Base-by-base conservation (phyloP, 345 rosid genomes). In the Eutrema japonicum region DNA sequence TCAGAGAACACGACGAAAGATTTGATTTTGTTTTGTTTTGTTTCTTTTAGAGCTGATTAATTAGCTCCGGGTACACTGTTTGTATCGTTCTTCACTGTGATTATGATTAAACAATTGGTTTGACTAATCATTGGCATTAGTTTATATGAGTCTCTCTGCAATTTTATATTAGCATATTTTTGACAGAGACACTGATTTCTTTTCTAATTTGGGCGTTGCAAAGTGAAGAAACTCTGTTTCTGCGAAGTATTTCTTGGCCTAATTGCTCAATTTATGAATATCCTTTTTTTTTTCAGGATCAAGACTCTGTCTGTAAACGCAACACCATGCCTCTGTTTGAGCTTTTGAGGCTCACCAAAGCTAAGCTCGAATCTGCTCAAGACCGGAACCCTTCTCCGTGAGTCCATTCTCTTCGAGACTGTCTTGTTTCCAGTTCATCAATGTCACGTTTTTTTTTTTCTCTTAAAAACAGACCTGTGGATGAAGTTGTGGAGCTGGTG, bases 271-370 rank as follows among this genome's bases (percentile, higher is more conserved):
- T 69, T 74, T 75, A 67, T 72, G 78, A 67, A 45, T 66, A 70
- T 67, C 8, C 1, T 53, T 45, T 70, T 53, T 16, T 55, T 64
- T 46, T 37, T 51, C 67, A 46, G 82, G 80, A 57, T 60, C 56
- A 65, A 58, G 32, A 33, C 30, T 12, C 11, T 38, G 52, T 46
- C 38, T 66, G 18, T 27, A 35, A 62, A 43, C 22, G 18, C 29
- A 75, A 64, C 56, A 75, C 51, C 85, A 91, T 93, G 98, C 96
- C 98, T 82, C 72, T 89, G 73, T 91, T 82, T 77, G 97, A 93
- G 92, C 86, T 93, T 22, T 77, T 86, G 61, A 81, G 84, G 70
- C 71, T 81, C 82, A 41, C 84, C 7, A 74, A 79, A 46, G 84
- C 81, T 64, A 81, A 82, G 13, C 67, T 77, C 3, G 76, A 77